Conservation (phyloP, 345 rosid species). For the Firmiana major region DNA sequence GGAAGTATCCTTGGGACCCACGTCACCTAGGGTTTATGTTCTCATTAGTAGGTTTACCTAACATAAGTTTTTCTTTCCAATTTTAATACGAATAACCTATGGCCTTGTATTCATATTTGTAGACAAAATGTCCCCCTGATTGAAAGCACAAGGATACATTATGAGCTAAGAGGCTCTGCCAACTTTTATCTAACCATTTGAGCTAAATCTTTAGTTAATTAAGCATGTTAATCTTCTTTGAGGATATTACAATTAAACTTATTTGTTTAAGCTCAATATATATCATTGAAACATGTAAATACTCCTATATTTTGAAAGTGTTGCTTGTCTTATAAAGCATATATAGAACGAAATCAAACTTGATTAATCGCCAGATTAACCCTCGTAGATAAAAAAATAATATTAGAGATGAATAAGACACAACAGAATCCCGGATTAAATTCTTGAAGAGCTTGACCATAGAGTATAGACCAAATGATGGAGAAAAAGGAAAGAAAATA, state of each 20-base stretch:
- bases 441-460: background rate
- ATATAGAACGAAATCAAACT: background rate
- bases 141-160: slow-evolving; percentile 43
- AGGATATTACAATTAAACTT: background rate
- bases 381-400: no score
- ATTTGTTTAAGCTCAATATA: background rate
- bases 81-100: slow-evolving; percentile 32
- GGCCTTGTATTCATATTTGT: slow-evolving; percentile 35
- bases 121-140: slow-evolving; percentile 75
- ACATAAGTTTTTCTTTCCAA: slow-evolving; percentile 28
- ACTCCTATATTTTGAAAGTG: background rate
- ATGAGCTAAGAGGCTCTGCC: slow-evolving; percentile 18
- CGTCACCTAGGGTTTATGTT: slow-evolving; percentile 27
- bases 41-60: slow-evolving; percentile 55
- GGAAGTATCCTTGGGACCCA: slow-evolving; percentile 29
- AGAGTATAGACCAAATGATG: background rate
- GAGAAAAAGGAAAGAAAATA: background rate
- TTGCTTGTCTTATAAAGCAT: background rate
- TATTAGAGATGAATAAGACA: background rate
- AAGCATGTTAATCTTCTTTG: slow-evolving; percentile 11
- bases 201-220: background rate
- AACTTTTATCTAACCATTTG: slow-evolving; percentile 20
- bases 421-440: background rate
- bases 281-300: background rate
- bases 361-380: background rate